Base-by-base conservation (phyloP, 495 filamentous ascomycete species). In the Polyplosphaeria fusca region DNA sequence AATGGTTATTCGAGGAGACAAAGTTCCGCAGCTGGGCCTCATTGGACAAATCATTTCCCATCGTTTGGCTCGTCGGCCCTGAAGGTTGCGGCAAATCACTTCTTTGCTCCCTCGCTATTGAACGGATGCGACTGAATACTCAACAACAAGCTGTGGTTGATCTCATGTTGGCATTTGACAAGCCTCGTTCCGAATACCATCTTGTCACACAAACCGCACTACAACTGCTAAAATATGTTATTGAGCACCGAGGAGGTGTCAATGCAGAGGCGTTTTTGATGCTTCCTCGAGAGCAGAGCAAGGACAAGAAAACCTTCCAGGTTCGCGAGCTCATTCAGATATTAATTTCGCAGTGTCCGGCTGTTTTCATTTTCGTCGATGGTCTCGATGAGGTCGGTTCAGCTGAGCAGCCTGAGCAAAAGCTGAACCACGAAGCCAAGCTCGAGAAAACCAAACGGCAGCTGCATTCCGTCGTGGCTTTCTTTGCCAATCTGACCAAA, bases 21-120 rank as follows among this genome's bases (percentile, higher is more conserved):
- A 42, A 42, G 19, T 42, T 42, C 19, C 39, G 39, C 9, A 42
- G 18, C 19, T 42, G 39, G 39, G 39, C 39, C 39, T 13, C 11
- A 11, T 42, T 20, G 19, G 39, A 42, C 9, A 20, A 13, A 20
- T 20, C 19, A 11, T 13, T 12, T 20, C 39, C 39, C 9, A 42
- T 42, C 39, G 5, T 42, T 13, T 42, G 39, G 39, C 18, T 42
- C 39, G 19, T 20, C 5, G 39, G 39, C 20, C 39, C 39, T 5
- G 39, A 42, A 42, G 39, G 39, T 20, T 42, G 39, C 19, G 39
- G 39, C 9, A 42, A 42, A 42, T 42, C 39, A 42, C 11, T 42
- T 42, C 39, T 42, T 20, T 42, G 39, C 39, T 12, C 39, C 39
- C 39, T 42, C 39, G 39, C 11, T 12, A 18, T 20, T 13, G 39